Conservation (phyloP, 441 rosid species). For the Pelargonium australe region DNA sequence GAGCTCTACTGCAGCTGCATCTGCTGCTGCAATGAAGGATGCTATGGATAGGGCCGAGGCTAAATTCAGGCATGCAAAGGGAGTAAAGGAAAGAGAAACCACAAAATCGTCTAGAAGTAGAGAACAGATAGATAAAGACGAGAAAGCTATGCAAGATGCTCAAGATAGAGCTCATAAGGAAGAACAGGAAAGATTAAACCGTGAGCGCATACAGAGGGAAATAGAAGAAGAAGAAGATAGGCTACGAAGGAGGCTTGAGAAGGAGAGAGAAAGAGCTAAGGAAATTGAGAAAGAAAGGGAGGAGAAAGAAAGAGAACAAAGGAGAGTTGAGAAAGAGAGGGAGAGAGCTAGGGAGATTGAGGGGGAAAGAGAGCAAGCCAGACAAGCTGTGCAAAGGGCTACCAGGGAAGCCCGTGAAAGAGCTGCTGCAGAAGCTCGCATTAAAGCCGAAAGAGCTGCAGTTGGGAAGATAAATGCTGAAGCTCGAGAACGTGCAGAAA, state of each 20-base stretch:
- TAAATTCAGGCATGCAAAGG: constrained; percentile 76
- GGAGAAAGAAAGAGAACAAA: constrained; percentile 55
- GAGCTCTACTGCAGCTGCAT: constrained; percentile 39
- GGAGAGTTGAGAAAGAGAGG: neutral
- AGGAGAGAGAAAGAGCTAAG: constrained; percentile 25
- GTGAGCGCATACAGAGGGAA: constrained; percentile 46
- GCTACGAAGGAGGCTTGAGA: constrained; percentile 19
- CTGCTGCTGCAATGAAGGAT: constrained; percentile 82
- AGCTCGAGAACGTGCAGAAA: constrained; percentile 78
- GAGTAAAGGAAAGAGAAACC: constrained; percentile 71
- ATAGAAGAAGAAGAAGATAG: constrained; percentile 14
- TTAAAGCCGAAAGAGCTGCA: constrained; percentile 76
- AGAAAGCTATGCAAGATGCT: constrained; percentile 37
- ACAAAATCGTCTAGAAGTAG: constrained; percentile 57
- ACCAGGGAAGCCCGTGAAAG: constrained; percentile 96
- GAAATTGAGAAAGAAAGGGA: constrained; percentile 28
- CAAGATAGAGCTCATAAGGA: constrained; percentile 59
- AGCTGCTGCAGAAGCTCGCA: constrained; percentile 77
- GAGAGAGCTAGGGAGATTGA: constrained; percentile 27
- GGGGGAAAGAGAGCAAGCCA: constrained; percentile 59
- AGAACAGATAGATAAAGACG: constrained; percentile 56
- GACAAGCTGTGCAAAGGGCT: constrained; percentile 92
- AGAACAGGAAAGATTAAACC: constrained; percentile 54
- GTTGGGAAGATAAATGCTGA: constrained; percentile 58
- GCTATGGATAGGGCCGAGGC: constrained; percentile 98